These are phyloP conservation scores for Leishmania turanica DNA, from an alignment of 208 protist genomes.

Conservation along the genomic window DNA sequence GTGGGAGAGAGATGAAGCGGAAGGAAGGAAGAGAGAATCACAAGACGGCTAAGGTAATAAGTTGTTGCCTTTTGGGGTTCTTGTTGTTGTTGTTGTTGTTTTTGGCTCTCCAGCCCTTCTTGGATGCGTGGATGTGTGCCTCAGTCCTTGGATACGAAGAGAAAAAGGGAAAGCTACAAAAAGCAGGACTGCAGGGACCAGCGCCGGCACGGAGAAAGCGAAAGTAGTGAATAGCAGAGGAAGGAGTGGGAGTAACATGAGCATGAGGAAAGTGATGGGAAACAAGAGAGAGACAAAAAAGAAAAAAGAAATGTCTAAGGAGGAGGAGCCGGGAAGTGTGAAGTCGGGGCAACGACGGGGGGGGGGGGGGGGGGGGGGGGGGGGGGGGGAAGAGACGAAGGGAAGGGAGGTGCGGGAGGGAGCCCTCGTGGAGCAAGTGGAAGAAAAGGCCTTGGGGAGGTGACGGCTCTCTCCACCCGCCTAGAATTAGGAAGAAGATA, in stretches of 20 bases:
- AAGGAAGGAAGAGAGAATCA: not conserved
- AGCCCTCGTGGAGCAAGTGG: not conserved
- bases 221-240: conserved; percentile 12
- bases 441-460: not conserved
- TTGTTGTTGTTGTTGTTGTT: no score
- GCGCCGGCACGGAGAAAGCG: not conserved
- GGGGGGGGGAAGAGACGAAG: not conserved
- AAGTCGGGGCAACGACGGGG: not conserved
- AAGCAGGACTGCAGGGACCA: not conserved
- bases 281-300: not conserved
- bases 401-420: conserved; percentile 7
- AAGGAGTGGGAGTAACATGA: not conserved
- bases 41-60: not conserved
- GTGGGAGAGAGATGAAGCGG: not conserved
- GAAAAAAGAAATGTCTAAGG: not conserved
- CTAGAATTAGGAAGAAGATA: not conserved
- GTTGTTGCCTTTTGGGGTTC: not conserved
- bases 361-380: not conserved
- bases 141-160: not conserved
- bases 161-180: not conserved
- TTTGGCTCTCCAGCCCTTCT: not conserved
- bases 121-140: not conserved
- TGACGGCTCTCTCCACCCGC: not conserved
- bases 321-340: not conserved
- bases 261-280: not conserved